phyloP scores from a whole-genome alignment of 2,329 filamentous ascomycete genomes.

The Monilinia vaccinii-corymbosi region DNA sequence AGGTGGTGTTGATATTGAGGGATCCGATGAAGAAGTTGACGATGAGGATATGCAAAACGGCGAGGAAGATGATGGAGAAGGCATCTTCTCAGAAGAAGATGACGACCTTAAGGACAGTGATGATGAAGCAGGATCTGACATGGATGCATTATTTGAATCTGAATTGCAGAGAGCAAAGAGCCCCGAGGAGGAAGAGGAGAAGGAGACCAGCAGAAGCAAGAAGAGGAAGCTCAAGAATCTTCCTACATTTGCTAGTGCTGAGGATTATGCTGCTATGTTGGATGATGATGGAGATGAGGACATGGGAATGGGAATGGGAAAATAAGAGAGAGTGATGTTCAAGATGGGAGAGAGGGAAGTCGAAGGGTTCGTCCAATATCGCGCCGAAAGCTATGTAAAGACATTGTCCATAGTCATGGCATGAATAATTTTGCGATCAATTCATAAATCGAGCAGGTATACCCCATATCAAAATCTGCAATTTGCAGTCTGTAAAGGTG shows the following conservation, averaged over 20 bases:
- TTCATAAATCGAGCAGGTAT: neutral
- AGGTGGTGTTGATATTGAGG: conserved; percentile 37
- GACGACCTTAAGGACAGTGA: conserved; percentile 33
- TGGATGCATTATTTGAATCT: conserved; percentile 33
- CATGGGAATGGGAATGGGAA: conserved; percentile 9
- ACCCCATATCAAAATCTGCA: neutral
- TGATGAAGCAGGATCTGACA: conserved; percentile 45
- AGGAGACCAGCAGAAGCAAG: conserved; percentile 45
- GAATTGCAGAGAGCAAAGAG: conserved; percentile 30
- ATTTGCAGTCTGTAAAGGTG: neutral
- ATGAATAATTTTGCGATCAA: neutral
- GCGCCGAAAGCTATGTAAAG: neutral
- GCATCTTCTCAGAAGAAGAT: conserved; percentile 30
- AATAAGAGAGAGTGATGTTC: neutral
- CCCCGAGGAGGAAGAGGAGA: conserved; percentile 30
- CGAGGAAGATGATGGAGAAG: conserved; percentile 24
- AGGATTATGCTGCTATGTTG: conserved; percentile 86
- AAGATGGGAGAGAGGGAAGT: neutral
- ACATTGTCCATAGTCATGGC: neutral
- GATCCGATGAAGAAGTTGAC: conserved; percentile 32
- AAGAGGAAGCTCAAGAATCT: conserved; percentile 80
- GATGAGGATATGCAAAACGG: conserved; percentile 13
- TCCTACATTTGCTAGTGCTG: conserved; percentile 85
- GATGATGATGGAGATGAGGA: conserved; percentile 55
- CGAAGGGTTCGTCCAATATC: neutral